Conservation (phyloP, 345 rosid species). For the Euphorbia pulcherrima region DNA sequence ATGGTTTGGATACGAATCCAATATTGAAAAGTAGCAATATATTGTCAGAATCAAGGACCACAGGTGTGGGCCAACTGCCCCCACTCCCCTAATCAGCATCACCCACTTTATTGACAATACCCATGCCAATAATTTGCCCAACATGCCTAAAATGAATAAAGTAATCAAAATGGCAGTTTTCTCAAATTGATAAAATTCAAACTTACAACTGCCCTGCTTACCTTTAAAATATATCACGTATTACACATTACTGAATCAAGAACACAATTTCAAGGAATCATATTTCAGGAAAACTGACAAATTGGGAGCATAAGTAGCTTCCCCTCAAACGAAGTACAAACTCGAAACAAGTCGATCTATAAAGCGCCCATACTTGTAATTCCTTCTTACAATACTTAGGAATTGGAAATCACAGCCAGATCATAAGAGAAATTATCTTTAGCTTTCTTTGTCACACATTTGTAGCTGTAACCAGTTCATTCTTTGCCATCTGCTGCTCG, state of each 20-base stretch:
- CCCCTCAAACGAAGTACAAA: constrained; percentile 19
- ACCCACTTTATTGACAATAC: not conserved
- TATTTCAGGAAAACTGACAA: constrained; percentile 12
- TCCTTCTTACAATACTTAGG: not conserved
- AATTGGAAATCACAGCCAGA: constrained; percentile 2
- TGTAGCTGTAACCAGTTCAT: constrained; percentile 28
- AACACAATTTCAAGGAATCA: constrained; percentile 4
- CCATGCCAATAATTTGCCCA: not conserved
- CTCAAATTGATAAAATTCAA: not conserved
- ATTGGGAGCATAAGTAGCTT: constrained; percentile 21
- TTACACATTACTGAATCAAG: not conserved
- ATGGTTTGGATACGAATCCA: not conserved
- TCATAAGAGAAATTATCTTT: constrained; percentile 18
- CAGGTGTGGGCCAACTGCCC: not conserved
- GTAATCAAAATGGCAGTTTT: not conserved
- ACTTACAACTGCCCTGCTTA: not conserved
- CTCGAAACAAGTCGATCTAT: constrained; percentile 8
- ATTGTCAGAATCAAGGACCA: constrained; percentile 3
- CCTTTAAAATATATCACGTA: not conserved
- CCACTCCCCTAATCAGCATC: not conserved
- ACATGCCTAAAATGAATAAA: not conserved
- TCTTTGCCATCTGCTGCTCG: constrained; percentile 95
- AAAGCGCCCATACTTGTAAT: not conserved
- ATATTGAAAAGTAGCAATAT: not conserved
- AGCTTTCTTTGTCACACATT: not conserved